Evolutionary conservation across 306 rosid genomes (phyloP).

Genomic region (Prunus kanzakura): DNA sequence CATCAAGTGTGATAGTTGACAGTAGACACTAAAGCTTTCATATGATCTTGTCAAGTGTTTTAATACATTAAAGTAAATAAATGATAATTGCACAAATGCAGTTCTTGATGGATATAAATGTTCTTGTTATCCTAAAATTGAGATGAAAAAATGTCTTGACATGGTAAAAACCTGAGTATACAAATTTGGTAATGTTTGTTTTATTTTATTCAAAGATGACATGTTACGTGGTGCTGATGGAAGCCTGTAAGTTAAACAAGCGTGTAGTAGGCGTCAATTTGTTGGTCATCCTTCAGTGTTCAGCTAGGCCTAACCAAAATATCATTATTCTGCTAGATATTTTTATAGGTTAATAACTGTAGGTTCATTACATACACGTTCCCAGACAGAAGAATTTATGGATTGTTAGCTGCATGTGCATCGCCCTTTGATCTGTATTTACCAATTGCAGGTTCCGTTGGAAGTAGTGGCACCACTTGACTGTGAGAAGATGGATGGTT

Average conservation of each 20-base stretch:
- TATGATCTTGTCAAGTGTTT: not conserved
- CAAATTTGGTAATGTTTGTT: not conserved
- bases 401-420: not conserved
- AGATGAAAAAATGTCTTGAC: not conserved
- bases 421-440: slow-evolving; percentile 15
- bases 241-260: not conserved
- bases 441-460: slow-evolving; percentile 51
- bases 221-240: not conserved
- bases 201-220: not conserved
- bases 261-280: not conserved
- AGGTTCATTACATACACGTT: not conserved
- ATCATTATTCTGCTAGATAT: not conserved
- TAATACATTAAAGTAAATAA: not conserved
- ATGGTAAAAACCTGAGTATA: not conserved
- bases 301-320: not conserved
- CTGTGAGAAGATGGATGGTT: slow-evolving; percentile 45
- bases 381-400: not conserved
- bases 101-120: not conserved
- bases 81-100: not conserved
- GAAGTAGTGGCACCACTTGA: slow-evolving; percentile 49
- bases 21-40: not conserved
- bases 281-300: not conserved
- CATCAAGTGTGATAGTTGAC: not conserved
- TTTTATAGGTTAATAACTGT: not conserved
- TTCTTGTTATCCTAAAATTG: not conserved